Conservation (phyloP, 257 asterid genomes). For the Primulina tabacum region DNA sequence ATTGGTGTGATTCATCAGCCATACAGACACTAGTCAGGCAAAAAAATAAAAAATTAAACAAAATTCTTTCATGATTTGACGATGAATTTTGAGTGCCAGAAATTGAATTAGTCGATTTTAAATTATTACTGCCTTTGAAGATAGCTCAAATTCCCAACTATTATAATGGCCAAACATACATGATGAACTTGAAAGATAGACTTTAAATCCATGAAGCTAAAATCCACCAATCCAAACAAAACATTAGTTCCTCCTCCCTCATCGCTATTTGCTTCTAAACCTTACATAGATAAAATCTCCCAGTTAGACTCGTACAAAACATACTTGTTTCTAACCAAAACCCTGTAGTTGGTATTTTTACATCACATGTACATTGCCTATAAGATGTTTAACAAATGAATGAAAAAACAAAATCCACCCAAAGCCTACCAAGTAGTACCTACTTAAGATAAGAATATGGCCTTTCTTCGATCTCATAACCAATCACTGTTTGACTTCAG, state of each 20-base stretch:
- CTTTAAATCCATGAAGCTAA: background rate
- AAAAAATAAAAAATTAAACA: too few species aligned
- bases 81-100: background rate
- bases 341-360: too few species aligned
- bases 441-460: too few species aligned
- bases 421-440: too few species aligned
- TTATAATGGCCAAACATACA: background rate
- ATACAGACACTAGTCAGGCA: background rate
- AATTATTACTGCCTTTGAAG: background rate
- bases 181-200: too few species aligned
- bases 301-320: too few species aligned
- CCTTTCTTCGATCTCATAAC: too few species aligned
- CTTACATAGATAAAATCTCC: too few species aligned
- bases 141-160: too few species aligned
- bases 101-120: background rate
- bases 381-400: background rate
- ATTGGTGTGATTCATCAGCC: background rate
- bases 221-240: background rate
- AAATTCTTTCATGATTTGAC: background rate
- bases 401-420: background rate
- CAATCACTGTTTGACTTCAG: too few species aligned
- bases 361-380: background rate
- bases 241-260: background rate
- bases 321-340: background rate
- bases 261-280: background rate